Evolutionary conservation across 2,329 filamentous ascomycete genomes (phyloP).

Genomic region (Drechmeria coniospora): DNA sequence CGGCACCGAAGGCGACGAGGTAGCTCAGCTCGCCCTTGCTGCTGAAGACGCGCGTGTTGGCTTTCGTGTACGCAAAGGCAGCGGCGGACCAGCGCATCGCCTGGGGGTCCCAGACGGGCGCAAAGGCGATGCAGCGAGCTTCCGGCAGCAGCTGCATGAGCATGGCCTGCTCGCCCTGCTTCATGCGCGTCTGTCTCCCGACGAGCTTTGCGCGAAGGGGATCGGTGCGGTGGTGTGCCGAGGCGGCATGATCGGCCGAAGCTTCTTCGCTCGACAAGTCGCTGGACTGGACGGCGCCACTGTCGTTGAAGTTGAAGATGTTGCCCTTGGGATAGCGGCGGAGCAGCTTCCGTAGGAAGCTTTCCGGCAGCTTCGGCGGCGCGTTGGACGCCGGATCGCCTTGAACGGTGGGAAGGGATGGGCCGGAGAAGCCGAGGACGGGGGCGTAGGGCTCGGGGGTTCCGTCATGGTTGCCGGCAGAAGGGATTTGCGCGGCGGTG

Average conservation of each 20-base stretch:
- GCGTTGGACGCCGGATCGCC: conserved; percentile 13
- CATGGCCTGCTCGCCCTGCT: conserved; percentile 8
- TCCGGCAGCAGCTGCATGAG: conserved; percentile 22
- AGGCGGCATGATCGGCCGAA: no score
- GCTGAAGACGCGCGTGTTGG: conserved; percentile 26
- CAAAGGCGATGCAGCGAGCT: conserved; percentile 28
- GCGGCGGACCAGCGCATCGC: conserved; percentile 32
- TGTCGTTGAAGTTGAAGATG: conserved; percentile 27
- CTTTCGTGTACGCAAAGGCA: conserved; percentile 32
- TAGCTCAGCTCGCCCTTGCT: conserved; percentile 33
- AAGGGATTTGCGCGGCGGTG: neutral
- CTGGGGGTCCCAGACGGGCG: conserved; percentile 31
- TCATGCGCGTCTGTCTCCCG: conserved; percentile 2
- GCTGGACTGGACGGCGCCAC: conserved; percentile 18
- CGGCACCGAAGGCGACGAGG: conserved; percentile 34
- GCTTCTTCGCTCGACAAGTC: conserved; percentile 13
- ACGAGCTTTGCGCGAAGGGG: no score
- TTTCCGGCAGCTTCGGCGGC: conserved; percentile 21
- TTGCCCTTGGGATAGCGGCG: conserved; percentile 28
- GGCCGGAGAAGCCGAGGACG: conserved; percentile 24
- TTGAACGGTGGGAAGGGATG: no score
- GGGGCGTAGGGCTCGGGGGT: conserved; percentile 10
- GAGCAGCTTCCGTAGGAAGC: conserved; percentile 24
- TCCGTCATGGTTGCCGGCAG: no score
- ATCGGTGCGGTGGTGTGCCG: neutral